Base-by-base conservation (phyloP, 768 basidiomycete species). In the Termitomyces eurrhizus region DNA sequence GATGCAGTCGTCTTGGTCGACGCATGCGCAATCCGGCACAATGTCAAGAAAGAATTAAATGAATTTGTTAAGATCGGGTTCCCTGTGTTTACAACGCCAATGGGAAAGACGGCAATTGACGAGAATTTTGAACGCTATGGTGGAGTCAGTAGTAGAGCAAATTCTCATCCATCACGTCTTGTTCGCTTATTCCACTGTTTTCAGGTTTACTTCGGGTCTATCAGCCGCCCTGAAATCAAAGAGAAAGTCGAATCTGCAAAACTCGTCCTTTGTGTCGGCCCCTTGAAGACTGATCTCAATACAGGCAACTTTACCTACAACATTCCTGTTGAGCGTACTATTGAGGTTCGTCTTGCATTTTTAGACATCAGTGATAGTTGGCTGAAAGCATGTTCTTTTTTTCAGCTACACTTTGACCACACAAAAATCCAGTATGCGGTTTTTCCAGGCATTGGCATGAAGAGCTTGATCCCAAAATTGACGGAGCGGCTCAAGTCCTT, bases 271-370 rank as follows among this genome's bases (percentile, higher is more conserved):
- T 89, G 88, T 13, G 76, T 95, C 58, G 91, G 91, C 5, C 72
- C 76, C 0, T 75, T 92, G 46, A 84, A 82, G 69, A 85, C 82
- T 50, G 93, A 95, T 70, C 93, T 92, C 77, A 95, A 95, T 72
- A 92, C 90, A 2, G 93, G 92, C 41, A 89, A 88, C 72, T 94
- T 93, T 73, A 87, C 89, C 0, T 92, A 90, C 67, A 82, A 81
- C 56, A 86, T 89, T 52, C 84, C 87, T 4, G 76, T 76, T 0
- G 70, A 72, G 9, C 78, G 78, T 46, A 85, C 83, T 18, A 76
- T 92, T 62, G 91, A 91, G 78, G 89, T 88, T 64, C 13, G 65
- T 46, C 6, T 60, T 33, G 7, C n/a, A n/a, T n/a, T 7, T 7
- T 58, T 4, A n/a, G 16, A 32, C 26, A 45, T 32, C 53, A 36